Evolutionary conservation across 2,329 filamentous ascomycete genomes (phyloP), one percentile per base, ranked within the genome.

Genomic region (Cordyceps tenuipes): DNA sequence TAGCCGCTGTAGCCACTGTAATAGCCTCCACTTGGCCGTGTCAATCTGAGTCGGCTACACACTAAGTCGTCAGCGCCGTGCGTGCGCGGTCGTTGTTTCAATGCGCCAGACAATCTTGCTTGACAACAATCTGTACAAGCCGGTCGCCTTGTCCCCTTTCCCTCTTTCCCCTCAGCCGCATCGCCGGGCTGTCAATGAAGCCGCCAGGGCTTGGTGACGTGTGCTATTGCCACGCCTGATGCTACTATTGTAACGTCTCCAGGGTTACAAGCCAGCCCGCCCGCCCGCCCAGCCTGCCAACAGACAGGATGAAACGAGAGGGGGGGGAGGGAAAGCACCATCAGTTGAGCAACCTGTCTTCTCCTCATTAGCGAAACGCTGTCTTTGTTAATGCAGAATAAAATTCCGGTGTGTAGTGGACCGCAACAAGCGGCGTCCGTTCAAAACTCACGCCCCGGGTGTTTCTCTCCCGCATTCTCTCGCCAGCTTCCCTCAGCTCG

Each of bases 191-290:
- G 13, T 21, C 8, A 51, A 36, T 19, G 52, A 54, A 23, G 52
- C 52, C 52, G 39, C 52, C 52, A 13, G n/a, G 13, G 43, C n/a
- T 17, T 10, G n/a, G 21, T 8, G 44, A 17, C 26, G 49, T 5
- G 8, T 50, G 15, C 5, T 34, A 54, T 54, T 23, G 23, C 51
- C 39, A 3, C n/a, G n/a, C 41, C 29, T 12, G 29, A 12, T 41
- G 39, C n/a, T 56, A 19, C 17, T 56, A 57, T 31, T 57, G 54
- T 57, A 57, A 57, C 54, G 54, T 57, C 31, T 15, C 34, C 44
- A 17, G 15, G 31, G 41, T 36, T 15, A 26, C 21, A 10, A 36
- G 15, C 44, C 23, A 2, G 23, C 23, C 23, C n/a, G 5, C 43
- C 23, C 23, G 23, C 23, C 23, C n/a, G 5, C 43, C 13, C 54